These are phyloP conservation scores for Botrytis hyacinthi DNA, from an alignment of 2,329 filamentous ascomycete species.

Conservation along the genomic window DNA sequence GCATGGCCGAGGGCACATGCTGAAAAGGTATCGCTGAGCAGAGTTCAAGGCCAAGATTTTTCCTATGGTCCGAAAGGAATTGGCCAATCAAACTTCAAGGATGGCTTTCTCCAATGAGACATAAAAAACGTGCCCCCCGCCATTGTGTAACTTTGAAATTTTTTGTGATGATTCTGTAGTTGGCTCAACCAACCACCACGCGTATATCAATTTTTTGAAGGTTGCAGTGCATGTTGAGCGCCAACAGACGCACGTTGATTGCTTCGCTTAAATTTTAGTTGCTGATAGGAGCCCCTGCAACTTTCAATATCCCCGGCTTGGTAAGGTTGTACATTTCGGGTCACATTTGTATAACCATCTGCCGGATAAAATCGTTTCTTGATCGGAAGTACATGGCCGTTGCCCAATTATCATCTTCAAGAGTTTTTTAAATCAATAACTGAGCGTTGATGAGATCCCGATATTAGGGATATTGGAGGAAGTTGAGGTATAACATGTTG, in stretches of 20 bases:
- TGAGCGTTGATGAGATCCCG: not conserved
- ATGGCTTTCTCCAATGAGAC: slow-evolving; percentile 4
- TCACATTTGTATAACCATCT: slow-evolving; percentile 11
- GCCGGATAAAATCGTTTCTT: slow-evolving; percentile 10
- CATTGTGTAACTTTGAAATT: slow-evolving; percentile 8
- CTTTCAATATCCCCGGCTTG: not conserved
- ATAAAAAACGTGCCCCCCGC: slow-evolving; percentile 17
- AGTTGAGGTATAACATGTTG: not conserved
- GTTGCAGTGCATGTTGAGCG: slow-evolving; percentile 14
- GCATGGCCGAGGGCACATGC: slow-evolving; percentile 5
- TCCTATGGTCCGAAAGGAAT: slow-evolving; percentile 10
- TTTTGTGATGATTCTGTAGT: slow-evolving; percentile 7
- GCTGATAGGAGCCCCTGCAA: slow-evolving; percentile 14
- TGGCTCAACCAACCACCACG: slow-evolving; percentile 9
- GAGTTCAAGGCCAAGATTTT: slow-evolving; percentile 15
- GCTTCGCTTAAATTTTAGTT: slow-evolving; percentile 14
- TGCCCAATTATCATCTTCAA: slow-evolving; percentile 8
- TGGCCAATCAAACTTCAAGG: slow-evolving; percentile 19
- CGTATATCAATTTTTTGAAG: slow-evolving; percentile 1
- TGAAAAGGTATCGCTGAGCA: slow-evolving; percentile 10
- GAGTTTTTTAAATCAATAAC: not conserved
- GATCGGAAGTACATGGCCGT: not conserved
- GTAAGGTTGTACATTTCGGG: not conserved
- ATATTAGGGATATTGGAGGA: slow-evolving; percentile 11
- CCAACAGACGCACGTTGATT: slow-evolving; percentile 21